Evolutionary conservation across 306 rosid species (phyloP), one percentile per base, ranked within the genome.

Genomic region (Echinosophora koreensis): DNA sequence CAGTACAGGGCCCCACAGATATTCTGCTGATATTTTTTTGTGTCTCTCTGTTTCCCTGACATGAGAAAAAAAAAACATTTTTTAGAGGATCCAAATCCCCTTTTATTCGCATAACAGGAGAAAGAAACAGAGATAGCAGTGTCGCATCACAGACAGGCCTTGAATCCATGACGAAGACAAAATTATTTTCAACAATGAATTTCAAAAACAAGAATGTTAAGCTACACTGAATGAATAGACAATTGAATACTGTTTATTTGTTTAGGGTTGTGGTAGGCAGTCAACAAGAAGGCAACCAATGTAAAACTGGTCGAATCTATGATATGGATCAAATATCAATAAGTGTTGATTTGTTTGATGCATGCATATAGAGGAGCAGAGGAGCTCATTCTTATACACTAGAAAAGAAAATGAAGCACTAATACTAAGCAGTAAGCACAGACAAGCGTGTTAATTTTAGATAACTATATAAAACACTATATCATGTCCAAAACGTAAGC

Each of bases 71-170:
- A 13, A 16, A 32, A 27, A 22, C 18, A 35, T n/a, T 12, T 32
- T 71, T 5, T 30, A 71, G 38, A 51, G 18, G 76, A 71, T 38
- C 17, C 65, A 37, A 17, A 71, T 38, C 18, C 22, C 37, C 22
- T 22, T 68, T 28, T 28, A 30, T 30, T 51, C 16, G 10, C 42
- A 64, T 34, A 8, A 64, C 18, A 34, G 22, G 16, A 18, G 54
- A 3, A 61, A 38, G 22, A 22, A 22, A 22, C 22, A 17, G 0
- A 34, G 27, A n/a, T 8, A 15, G 6, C 46, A 12, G 52, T 59
- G 34, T 1, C 56, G 3, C 5, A 32, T 12, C 38, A 12, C 22
- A 50, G 57, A 66, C 57, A 10, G 5, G 22, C 58, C 28, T 15
- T 7, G 5, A 16, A 16, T 54, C 11, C 5, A 8, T 54, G 30